phyloP scores from a whole-genome alignment of 139 green algal species.

The Tetratostichococcus sp. region DNA sequence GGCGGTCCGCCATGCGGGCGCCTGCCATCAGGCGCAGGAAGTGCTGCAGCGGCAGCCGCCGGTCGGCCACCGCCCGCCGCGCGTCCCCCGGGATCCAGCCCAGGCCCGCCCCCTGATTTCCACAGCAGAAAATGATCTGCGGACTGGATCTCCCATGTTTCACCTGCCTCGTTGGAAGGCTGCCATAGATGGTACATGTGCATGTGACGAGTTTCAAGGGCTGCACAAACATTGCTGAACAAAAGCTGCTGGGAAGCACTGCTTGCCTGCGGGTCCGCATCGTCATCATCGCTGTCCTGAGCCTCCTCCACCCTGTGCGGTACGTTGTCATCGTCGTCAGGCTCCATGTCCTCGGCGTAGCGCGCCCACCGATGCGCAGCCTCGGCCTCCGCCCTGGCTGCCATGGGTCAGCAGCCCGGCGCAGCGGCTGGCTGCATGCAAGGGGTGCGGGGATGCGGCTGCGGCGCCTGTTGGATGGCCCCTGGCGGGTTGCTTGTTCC shows the following conservation, averaged over 20 bases:
- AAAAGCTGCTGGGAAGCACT: too few species aligned
- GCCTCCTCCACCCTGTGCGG: too few species aligned
- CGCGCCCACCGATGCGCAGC: neutral
- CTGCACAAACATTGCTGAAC: too few species aligned
- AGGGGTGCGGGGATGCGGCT: too few species aligned
- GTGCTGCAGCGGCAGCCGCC: constrained; percentile 42
- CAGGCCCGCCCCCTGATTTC: neutral
- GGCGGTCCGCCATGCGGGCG: constrained; percentile 23
- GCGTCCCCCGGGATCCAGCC: neutral
- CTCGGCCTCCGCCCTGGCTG: neutral
- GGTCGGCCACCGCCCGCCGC: neutral
- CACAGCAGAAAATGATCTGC: too few species aligned
- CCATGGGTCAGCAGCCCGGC: neutral
- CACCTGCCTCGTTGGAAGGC: too few species aligned
- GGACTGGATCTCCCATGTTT: too few species aligned
- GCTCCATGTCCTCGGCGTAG: neutral
- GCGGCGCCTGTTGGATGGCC: too few species aligned
- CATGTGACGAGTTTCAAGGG: too few species aligned
- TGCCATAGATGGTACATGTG: too few species aligned
- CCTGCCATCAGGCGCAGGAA: constrained; percentile 48
- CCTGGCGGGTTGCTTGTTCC: too few species aligned
- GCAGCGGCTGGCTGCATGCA: too few species aligned
- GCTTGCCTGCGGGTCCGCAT: neutral
- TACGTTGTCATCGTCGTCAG: neutral
- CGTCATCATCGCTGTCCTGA: neutral